Base-by-base conservation (phyloP, 2,329 filamentous ascomycete genomes). In the Exophiala phaeomuriformis region DNA sequence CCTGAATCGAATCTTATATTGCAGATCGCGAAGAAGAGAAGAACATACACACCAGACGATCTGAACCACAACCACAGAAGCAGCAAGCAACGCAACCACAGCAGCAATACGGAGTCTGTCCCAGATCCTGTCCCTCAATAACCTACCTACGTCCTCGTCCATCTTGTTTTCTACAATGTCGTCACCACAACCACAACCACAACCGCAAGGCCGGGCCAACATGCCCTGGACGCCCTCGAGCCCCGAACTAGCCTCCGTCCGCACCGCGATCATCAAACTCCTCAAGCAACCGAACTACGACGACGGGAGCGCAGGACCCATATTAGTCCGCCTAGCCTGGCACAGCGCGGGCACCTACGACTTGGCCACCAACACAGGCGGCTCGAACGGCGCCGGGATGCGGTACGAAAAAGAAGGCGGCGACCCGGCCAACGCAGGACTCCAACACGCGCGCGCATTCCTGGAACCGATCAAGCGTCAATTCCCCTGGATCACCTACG, bases 371-470 rank as follows among this genome's bases (percentile, higher is more conserved):
- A 77, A 81, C 63, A 84, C 81, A 0, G 82, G 82, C 35, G 81
- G 81, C 36, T 79, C 75, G 29, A 84, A 84, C 64, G 82, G 82
- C 55, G 81, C 82, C 0, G 81, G 80, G 12, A 84, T 84, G 81
- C 75, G 81, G 33, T 84, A 83, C 64, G 80, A 83, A 69, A 69
- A 73, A 28, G 81, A 84, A 69, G 80, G 80, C 54, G 81, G 79
- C 56, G 81, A 84, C 64, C 80, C 81, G 3, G 79, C 81, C 52
- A 84, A 84, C 67, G 80, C 81, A 3, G 82, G 82, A 12, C 75
- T 84, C 6, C 78, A 84, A 61, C 75, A 83, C 65, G 81, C 80
- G 27, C 79, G 81, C 10, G 76, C 79, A 30, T 84, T 84, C 67
- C 75, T 85, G 55, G 81, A 84, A 62, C 78, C 81, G 4, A 67